Conservation (phyloP, 768 basidiomycete genomes). For the Boletus vinaceobasis region DNA sequence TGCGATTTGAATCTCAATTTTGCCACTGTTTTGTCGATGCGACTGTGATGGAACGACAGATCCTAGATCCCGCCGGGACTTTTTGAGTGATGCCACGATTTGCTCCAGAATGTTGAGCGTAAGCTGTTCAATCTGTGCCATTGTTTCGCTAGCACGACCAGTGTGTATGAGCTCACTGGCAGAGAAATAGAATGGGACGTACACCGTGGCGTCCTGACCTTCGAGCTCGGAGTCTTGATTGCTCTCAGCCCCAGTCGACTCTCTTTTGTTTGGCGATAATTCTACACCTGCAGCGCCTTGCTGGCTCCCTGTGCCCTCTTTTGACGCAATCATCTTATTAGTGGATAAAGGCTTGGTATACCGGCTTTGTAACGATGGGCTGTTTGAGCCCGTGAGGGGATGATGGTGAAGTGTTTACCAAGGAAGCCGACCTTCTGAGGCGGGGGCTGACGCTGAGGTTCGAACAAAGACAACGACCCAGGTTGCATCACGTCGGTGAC, state of each 20-base stretch:
- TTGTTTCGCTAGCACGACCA: conserved; percentile 19
- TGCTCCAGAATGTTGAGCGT: conserved; percentile 32
- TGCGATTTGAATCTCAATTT: conserved; percentile 33
- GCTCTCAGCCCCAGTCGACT: conserved; percentile 1
- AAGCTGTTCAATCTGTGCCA: conserved; percentile 28
- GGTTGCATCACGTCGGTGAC: background rate
- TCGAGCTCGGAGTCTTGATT: conserved; percentile 13
- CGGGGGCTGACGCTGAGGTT: too few relatives aligned
- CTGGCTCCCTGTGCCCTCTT: background rate
- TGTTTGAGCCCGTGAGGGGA: background rate
- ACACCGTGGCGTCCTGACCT: conserved; percentile 1
- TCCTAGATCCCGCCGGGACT: background rate
- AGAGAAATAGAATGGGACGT: background rate
- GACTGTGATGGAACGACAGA: background rate
- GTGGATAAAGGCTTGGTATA: background rate
- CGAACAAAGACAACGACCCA: background rate
- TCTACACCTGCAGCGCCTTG: background rate
- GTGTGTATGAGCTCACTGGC: conserved; percentile 6
- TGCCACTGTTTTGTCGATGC: conserved; percentile 13
- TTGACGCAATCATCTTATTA: background rate
- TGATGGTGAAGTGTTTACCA: background rate
- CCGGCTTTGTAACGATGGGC: background rate
- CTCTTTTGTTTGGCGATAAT: background rate
- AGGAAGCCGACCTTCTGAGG: background rate
- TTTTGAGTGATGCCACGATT: conserved; percentile 20